These are phyloP conservation scores for Colletotrichum neosansevieriae DNA, from an alignment of 2,329 filamentous ascomycete genomes.

Conservation along the genomic window DNA sequence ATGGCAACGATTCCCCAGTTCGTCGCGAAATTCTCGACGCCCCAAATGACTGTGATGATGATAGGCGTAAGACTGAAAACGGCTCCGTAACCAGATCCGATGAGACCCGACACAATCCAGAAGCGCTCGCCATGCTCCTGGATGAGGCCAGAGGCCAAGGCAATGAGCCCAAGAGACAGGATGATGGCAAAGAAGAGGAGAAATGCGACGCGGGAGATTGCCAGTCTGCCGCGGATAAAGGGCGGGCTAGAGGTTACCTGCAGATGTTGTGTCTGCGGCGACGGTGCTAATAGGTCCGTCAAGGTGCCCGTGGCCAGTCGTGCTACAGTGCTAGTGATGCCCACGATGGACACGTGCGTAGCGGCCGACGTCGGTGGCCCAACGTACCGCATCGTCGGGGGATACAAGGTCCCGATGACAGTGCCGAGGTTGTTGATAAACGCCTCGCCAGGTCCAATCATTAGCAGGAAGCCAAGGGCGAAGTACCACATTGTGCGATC, in stretches of 20 bases:
- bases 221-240: conserved; percentile 54
- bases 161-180: conserved; percentile 80
- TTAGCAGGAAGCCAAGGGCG: conserved; percentile 89
- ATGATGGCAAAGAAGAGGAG: conserved; percentile 80
- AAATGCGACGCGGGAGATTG: conserved; percentile 83
- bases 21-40: conserved; percentile 97
- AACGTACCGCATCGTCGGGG: conserved; percentile 60
- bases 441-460: conserved; percentile 94
- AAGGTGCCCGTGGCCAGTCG: conserved; percentile 90
- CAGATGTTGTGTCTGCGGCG: conserved; percentile 69
- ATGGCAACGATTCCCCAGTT: conserved; percentile 98
- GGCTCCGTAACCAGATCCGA: conserved; percentile 93
- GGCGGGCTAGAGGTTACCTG: conserved; percentile 54
- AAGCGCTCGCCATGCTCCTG: conserved; percentile 84
- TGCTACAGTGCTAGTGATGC: conserved; percentile 88
- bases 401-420: conserved; percentile 87
- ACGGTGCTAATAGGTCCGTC: conserved; percentile 86
- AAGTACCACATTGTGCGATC: conserved; percentile 98
- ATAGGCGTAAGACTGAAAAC: conserved; percentile 91
- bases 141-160: conserved; percentile 80
- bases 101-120: conserved; percentile 84
- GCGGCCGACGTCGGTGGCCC: conserved; percentile 71
- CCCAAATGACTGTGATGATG: conserved; percentile 97
- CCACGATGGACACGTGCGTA: conserved; percentile 93
- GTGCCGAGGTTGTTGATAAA: conserved; percentile 98